These are phyloP conservation scores for Fusarium miscanthi DNA, from an alignment of 2,329 filamentous ascomycete species.

Conservation along the genomic window DNA sequence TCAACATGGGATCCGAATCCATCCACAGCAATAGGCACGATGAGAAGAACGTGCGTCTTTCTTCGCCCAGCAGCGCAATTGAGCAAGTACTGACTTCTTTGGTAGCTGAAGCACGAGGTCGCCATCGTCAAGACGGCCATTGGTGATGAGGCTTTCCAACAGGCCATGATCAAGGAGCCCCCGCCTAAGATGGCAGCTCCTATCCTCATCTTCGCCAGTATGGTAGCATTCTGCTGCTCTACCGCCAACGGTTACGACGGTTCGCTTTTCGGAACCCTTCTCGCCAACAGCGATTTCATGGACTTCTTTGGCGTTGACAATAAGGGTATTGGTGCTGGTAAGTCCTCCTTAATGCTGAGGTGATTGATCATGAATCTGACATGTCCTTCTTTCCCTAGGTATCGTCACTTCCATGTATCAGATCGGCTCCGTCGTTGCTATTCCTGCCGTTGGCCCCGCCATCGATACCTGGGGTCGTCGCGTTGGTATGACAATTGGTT, in stretches of 20 bases:
- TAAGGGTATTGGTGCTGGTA: conserved; percentile 41
- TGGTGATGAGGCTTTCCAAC: conserved; percentile 45
- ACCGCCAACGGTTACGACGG: conserved; percentile 57
- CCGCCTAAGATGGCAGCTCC: conserved; percentile 33
- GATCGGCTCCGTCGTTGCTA: conserved; percentile 60
- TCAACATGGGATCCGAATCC: conserved; percentile 34
- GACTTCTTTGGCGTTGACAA: conserved; percentile 54
- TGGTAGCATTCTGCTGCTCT: conserved; percentile 46
- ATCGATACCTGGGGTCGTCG: conserved; percentile 61
- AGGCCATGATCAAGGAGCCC: conserved; percentile 47
- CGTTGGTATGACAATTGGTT: conserved; percentile 59
- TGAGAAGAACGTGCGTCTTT: conserved; percentile 25
- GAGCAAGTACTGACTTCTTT: background rate
- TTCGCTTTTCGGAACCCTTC: conserved; percentile 62
- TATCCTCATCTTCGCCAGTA: conserved; percentile 38
- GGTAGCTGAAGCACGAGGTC: conserved; percentile 16
- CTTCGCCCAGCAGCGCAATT: fast-evolving
- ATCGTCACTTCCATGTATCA: conserved; percentile 58
- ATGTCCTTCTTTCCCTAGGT: background rate
- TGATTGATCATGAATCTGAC: background rate
- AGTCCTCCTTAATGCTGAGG: background rate
- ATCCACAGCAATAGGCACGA: conserved; percentile 30
- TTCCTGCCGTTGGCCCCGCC: conserved; percentile 60
- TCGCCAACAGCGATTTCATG: conserved; percentile 58
- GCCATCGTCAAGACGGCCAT: conserved; percentile 38